phyloP scores from a whole-genome alignment of 805 yeast species.

The Monosporozyma solicola region DNA sequence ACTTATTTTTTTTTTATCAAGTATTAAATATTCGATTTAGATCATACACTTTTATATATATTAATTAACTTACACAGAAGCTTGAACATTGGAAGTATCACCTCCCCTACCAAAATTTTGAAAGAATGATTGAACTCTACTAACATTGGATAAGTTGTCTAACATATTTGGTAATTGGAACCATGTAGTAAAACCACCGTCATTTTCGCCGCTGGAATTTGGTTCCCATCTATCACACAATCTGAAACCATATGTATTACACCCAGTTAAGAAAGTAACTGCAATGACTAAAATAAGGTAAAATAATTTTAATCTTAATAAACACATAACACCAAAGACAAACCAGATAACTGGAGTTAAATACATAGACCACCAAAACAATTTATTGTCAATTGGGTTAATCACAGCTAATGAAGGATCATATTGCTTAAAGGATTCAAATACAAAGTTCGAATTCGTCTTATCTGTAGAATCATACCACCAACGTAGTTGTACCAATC shows the following conservation, averaged over 20 bases:
- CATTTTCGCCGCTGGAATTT: constrained; percentile 7
- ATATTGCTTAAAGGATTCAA: constrained; percentile 30
- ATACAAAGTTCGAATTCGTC: constrained; percentile 21
- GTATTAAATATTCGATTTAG: neutral
- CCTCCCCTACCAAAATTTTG: constrained; percentile 6
- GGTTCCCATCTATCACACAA: constrained; percentile 83
- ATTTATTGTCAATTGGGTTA: constrained; percentile 85
- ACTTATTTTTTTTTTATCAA: neutral
- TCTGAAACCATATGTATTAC: constrained; percentile 85
- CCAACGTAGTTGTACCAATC: constrained; percentile 90
- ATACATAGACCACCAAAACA: constrained; percentile 79
- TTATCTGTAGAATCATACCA: constrained; percentile 70
- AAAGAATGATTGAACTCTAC: constrained; percentile 24
- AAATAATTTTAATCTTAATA: constrained; percentile 67
- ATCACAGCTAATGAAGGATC: constrained; percentile 37
- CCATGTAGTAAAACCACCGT: constrained; percentile 15
- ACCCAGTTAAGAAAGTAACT: constrained; percentile 62
- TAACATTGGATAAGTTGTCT: constrained; percentile 19
- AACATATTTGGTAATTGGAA: constrained; percentile 21
- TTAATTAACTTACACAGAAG: neutral
- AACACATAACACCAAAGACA: constrained; percentile 63
- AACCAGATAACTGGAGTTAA: constrained; percentile 70
- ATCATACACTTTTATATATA: neutral
- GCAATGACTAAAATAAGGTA: constrained; percentile 54
- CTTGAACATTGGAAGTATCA: neutral